Conservation (phyloP, 164 flowering plant species). For the Umbellularia californica region DNA sequence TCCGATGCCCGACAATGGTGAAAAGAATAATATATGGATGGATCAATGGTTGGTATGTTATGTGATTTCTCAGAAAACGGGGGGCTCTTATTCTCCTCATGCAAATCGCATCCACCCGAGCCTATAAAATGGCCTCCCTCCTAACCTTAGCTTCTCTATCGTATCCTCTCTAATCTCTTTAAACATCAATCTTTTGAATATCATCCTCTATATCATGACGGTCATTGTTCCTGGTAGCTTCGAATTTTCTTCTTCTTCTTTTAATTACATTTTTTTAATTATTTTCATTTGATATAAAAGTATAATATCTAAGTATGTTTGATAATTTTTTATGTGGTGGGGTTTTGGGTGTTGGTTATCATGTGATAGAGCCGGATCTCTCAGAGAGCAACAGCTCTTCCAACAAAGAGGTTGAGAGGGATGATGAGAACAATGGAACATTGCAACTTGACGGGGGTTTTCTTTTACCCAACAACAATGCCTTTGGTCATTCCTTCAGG, state of each 20-base stretch:
- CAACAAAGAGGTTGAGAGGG: neutral
- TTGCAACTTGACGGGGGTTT: conserved; percentile 25
- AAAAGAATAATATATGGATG: too few species aligned
- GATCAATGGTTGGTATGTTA: too few species aligned
- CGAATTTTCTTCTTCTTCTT: too few species aligned
- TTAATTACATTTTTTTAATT: neutral
- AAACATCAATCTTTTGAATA: too few species aligned
- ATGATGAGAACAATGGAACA: conserved; percentile 1
- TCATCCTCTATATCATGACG: neutral
- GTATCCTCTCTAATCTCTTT: too few species aligned
- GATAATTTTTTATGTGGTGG: neutral
- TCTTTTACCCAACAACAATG: conserved; percentile 26
- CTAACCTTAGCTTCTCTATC: too few species aligned
- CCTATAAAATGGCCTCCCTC: neutral
- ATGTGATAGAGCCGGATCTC: conserved; percentile 7
- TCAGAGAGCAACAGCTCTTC: neutral
- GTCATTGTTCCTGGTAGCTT: neutral
- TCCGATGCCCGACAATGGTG: too few species aligned
- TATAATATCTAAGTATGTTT: neutral
- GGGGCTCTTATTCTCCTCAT: too few species aligned
- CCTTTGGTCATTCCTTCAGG: conserved; percentile 42
- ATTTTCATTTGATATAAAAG: too few species aligned
- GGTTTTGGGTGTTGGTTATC: neutral
- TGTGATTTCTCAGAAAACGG: too few species aligned
- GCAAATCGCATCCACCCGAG: neutral